These are phyloP conservation scores for Pleurotus tuoliensis DNA, from an alignment of 768 basidiomycete genomes.

Conservation along the genomic window DNA sequence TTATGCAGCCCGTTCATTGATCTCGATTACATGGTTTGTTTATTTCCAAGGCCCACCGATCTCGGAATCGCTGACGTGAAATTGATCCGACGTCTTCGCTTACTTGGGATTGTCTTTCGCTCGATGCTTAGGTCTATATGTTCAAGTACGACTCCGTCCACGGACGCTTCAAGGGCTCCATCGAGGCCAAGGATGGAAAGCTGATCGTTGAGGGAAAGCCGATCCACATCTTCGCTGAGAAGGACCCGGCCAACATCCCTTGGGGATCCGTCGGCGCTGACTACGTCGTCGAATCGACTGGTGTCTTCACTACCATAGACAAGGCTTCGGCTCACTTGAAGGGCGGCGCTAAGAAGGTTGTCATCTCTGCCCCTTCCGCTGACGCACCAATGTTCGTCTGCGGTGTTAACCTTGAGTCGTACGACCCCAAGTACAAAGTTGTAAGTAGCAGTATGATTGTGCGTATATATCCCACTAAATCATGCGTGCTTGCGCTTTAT, in stretches of 20 bases:
- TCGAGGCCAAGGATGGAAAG: conserved; percentile 84
- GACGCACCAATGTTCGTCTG: conserved; percentile 94
- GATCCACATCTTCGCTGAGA: conserved; percentile 79
- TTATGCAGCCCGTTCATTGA: conserved; percentile 87
- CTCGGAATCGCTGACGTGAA: not conserved
- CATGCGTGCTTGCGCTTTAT: not conserved
- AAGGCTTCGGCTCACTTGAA: conserved; percentile 94
- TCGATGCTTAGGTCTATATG: conserved; percentile 77
- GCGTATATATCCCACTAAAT: no score
- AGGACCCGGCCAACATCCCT: conserved; percentile 79
- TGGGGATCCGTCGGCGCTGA: conserved; percentile 83
- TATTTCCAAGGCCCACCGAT: not conserved
- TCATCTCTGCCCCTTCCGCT: conserved; percentile 97
- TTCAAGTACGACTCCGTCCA: conserved; percentile 97
- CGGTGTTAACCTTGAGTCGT: conserved; percentile 93
- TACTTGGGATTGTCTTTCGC: no score
- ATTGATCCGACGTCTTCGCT: not conserved
- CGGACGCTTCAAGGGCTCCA: conserved; percentile 84
- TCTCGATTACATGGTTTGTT: conserved; percentile 88
- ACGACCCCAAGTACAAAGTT: conserved; percentile 86
- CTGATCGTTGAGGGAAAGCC: conserved; percentile 78
- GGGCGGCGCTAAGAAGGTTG: conserved; percentile 99
- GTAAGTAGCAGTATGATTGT: conserved; percentile 35
- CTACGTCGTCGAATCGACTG: conserved; percentile 96
- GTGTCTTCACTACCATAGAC: conserved; percentile 96